Base-by-base conservation (phyloP, 768 basidiomycete genomes). In the Mycena venus region DNA sequence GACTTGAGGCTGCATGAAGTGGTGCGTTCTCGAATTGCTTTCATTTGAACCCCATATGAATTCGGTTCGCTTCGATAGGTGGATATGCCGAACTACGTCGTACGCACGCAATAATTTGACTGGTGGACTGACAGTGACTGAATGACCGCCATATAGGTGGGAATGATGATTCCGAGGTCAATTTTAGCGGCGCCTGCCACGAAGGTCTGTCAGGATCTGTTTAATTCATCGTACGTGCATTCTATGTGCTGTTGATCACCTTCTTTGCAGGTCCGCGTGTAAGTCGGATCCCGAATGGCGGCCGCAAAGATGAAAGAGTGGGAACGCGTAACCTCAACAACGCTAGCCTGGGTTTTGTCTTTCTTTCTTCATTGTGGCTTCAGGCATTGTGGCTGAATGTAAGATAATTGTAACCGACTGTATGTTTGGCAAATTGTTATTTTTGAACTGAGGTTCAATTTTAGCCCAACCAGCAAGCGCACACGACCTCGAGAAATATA, bases 31-130 rank as follows among this genome's bases (percentile, higher is more conserved):
- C 75, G 25, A 23, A 23, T 29, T 10, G 0, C 27, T 11, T 12
- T 29, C 27, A 12, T 51, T 12, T n/a, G 29, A 55, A 17, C 19
- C 29, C 23, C 31, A 25, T 8, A 17, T 40, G 15, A 65, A 55
- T 47, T 34, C 15, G 40, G 8, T 44, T 42, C 38, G 44, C 32
- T 15, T 62, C 29, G 25, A 47, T 61, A 91, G 90, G 90, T 91
- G 42, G 91, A 91, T 73, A 91, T 91, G 91, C 91, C 91, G 14
- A 91, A 91, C 73, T 92, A 90, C 74, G 86, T 91, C 42, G 91
- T 91, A 79, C 40, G 47, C 31, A 79, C 40, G 47, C 31, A 17
- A 21, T 23, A 25, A 59, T 65, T 36, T 55, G 44, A 8, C 56
- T 53, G 21, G 31, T 12, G 19, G 10, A n/a, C 25, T 32, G 31